Conservation (phyloP, 306 rosid genomes). For the Spatholobus suberectus region DNA sequence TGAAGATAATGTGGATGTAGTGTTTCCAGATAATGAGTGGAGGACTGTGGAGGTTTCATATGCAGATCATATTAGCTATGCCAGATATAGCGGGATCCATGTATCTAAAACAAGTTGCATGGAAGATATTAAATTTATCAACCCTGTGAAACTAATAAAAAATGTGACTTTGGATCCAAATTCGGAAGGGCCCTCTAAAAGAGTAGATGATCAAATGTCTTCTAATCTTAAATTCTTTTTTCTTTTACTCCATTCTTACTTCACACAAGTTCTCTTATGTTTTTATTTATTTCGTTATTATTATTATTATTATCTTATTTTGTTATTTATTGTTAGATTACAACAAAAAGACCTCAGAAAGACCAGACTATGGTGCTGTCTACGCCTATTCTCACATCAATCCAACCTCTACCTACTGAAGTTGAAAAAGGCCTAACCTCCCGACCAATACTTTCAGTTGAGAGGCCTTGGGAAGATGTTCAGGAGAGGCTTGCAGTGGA, state of each 20-base stretch:
- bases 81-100: not conserved
- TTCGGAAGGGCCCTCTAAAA: too few species aligned
- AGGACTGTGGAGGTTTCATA: too few species aligned
- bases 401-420: not conserved
- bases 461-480: not conserved
- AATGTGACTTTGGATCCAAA: too few species aligned
- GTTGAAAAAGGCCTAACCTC: not conserved
- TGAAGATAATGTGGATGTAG: not conserved
- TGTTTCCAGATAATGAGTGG: not conserved
- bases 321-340: not conserved
- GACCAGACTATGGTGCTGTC: not conserved
- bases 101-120: too few species aligned
- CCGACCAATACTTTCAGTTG: not conserved
- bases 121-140: too few species aligned
- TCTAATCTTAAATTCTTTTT: not conserved
- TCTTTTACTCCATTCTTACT: not conserved
- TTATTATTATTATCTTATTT: not conserved
- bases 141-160: too few species aligned
- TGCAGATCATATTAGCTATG: not conserved
- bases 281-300: not conserved
- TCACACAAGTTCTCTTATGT: not conserved
- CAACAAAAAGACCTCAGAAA: not conserved
- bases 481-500: too few species aligned
- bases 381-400: not conserved
- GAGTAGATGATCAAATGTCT: too few species aligned